Evolutionary conservation across 176 grass and related monocot species (phyloP), one percentile per base, ranked within the genome.

Genomic region (Chloris gayana): DNA sequence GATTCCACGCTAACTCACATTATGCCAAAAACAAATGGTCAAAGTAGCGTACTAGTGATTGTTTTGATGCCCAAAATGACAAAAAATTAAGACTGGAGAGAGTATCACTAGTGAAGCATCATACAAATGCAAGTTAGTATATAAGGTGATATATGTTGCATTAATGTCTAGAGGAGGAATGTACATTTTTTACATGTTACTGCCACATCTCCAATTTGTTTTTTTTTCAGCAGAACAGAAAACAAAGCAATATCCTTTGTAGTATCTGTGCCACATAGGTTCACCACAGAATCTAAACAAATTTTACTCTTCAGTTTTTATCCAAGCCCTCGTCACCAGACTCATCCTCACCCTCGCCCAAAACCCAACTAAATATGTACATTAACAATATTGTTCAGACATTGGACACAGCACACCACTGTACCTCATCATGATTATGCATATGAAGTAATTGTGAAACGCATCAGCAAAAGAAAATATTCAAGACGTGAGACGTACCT

Each of bases 401-500:
- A 62, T 58, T 58, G 7, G 8, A 42, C 57, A 76, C 31, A 38
- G 19, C 33, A 45, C 9, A 41, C 26, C 51, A 57, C 45, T 31
- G 11, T 41, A 59, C 31, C n/a, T 56, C 14, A 19, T 19, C 59
- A 39, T 56, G 44, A 75, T 35, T 77, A 67, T 67, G 69, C 75
- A 68, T 73, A 60, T 73, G 29, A 72, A 57, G 71, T 77, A 49
- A 50, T 51, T 53, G 65, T 19, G 24, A 30, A 49, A 61, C 49
- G 47, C 37, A 51, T 51, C 14, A 72, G 81, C 11, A 51, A 38
- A 61, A 29, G 37, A 73, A 34, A 46, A 33, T 49, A 31, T 70
- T 26, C n/a, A 75, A 32, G 49, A 58, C 76, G 74, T 80, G 63
- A 58, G 24, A 49, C 80, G 72, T 86, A 86, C 96, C 96, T 93